Conservation (phyloP, 169 alveolate species). For the Babesia gibsoni region DNA sequence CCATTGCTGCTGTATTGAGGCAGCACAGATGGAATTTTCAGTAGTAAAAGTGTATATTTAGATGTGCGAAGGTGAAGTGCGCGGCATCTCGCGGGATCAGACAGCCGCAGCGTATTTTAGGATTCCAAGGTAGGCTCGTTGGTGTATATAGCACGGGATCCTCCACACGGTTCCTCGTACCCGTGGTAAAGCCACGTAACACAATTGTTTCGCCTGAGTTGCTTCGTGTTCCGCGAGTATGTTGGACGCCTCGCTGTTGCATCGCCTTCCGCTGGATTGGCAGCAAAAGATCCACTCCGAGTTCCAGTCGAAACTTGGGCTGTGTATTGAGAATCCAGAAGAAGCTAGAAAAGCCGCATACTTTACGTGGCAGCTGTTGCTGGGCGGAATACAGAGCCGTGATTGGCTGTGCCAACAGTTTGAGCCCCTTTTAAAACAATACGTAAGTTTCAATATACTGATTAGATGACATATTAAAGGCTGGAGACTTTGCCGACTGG, state of each 20-base stretch:
- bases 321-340: conserved; percentile 39
- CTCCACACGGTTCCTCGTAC: too few relatives aligned
- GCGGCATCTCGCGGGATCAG: too few relatives aligned
- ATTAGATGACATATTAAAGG: conserved; percentile 21
- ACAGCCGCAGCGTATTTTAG: too few relatives aligned
- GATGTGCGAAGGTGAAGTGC: too few relatives aligned
- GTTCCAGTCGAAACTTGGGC: conserved; percentile 21
- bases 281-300: conserved; percentile 56
- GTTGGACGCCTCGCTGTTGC: conserved; percentile 27
- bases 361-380: conserved; percentile 45
- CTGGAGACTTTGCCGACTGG: conserved; percentile 64
- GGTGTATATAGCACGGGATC: too few relatives aligned
- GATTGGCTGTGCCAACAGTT: conserved; percentile 27
- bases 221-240: not conserved
- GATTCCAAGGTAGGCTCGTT: too few relatives aligned
- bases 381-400: conserved; percentile 8
- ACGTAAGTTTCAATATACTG: conserved; percentile 13
- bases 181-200: too few relatives aligned
- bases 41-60: too few relatives aligned
- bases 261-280: conserved; percentile 57
- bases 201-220: too few relatives aligned
- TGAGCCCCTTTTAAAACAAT: conserved; percentile 19
- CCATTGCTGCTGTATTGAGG: too few relatives aligned
- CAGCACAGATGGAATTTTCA: too few relatives aligned
- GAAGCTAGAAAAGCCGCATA: conserved; percentile 22